Evolutionary conservation across 345 rosid species (phyloP), one percentile per base, ranked within the genome.

Genomic region (Zanthoxylum bungeanum): DNA sequence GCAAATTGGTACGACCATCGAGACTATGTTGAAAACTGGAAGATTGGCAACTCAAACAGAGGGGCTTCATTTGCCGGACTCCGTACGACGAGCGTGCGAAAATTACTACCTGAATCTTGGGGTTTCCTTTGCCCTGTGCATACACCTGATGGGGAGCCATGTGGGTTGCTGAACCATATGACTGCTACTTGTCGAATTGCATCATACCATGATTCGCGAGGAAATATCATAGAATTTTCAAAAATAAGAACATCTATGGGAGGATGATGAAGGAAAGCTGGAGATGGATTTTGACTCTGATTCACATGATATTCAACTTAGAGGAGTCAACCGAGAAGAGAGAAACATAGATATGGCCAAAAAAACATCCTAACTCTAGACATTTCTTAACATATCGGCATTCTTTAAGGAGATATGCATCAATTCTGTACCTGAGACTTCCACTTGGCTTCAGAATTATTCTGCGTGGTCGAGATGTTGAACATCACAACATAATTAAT

Each of bases 131-230:
- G 99, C 79, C 99, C 98, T 53, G 98, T 92, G 62, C 98, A 90
- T 81, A 95, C 99, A 56, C 99, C 99, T 74, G 98, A 95, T 88
- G 99, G 99, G 31, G 97, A 89, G 75, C 98, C 99, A 36, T 95
- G 99, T 80, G 99, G 98, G 37, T 83, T 95, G 83, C 81, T 94
- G 74, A 94, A 94, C 75, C 99, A 94, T 76, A 92, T 94, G 98
- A 85, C 99, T 24, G 68, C 85, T 81, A 74, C 79, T 70, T 84
- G 97, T 73, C 83, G 98, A 68, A 79, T 95, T 71, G 85, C 98
- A 56, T 95, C 98, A 22, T 87, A 78, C 65, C 92, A 85, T 75
- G 88, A 95, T 82, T 73, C 97, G 3, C 85, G 78, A 25, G 99
- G 97, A 78, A 77, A 75, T 64, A 79, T 88, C 40, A 86, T 89